phyloP scores from a whole-genome alignment of 108 stramenopile species.

The Stephanodiscus minutulus region DNA sequence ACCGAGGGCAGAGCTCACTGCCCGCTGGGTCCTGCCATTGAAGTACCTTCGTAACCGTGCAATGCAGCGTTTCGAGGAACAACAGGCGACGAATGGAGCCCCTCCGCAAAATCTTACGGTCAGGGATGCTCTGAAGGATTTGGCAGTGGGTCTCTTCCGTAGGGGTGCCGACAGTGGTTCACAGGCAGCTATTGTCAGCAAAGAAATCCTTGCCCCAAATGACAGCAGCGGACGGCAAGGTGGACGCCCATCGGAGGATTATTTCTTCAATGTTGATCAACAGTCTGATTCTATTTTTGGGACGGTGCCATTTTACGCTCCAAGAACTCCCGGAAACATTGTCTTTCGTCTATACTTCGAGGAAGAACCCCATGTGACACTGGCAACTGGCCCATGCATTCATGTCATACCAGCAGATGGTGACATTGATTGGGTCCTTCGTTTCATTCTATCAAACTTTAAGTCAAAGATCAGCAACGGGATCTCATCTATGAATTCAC shows the following conservation, averaged over 20 bases:
- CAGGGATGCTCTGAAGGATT: constrained; percentile 60
- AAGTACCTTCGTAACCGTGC: constrained; percentile 62
- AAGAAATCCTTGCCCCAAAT: constrained; percentile 58
- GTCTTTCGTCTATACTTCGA: constrained; percentile 85
- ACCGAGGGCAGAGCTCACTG: constrained; percentile 74
- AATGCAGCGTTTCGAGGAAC: constrained; percentile 29
- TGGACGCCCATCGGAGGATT: constrained; percentile 48
- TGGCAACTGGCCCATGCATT: constrained; percentile 80
- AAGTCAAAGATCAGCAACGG: constrained; percentile 81
- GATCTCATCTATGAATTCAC: constrained; percentile 71
- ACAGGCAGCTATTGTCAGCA: constrained; percentile 77
- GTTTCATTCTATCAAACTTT: constrained; percentile 87
- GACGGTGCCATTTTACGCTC: constrained; percentile 83
- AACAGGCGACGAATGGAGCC: background rate
- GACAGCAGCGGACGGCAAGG: constrained; percentile 2
- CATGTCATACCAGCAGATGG: constrained; percentile 58
- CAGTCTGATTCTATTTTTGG: constrained; percentile 62
- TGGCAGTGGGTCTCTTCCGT: constrained; percentile 84
- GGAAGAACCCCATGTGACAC: constrained; percentile 68
- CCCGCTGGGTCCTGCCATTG: constrained; percentile 80
- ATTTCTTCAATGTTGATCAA: constrained; percentile 62
- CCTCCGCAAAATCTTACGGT: constrained; percentile 51
- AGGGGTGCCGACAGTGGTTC: constrained; percentile 82
- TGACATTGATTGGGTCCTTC: constrained; percentile 74
- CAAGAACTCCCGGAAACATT: constrained; percentile 88